phyloP scores from a whole-genome alignment of 2,329 filamentous ascomycete species.

The Exophiala calicioides region DNA sequence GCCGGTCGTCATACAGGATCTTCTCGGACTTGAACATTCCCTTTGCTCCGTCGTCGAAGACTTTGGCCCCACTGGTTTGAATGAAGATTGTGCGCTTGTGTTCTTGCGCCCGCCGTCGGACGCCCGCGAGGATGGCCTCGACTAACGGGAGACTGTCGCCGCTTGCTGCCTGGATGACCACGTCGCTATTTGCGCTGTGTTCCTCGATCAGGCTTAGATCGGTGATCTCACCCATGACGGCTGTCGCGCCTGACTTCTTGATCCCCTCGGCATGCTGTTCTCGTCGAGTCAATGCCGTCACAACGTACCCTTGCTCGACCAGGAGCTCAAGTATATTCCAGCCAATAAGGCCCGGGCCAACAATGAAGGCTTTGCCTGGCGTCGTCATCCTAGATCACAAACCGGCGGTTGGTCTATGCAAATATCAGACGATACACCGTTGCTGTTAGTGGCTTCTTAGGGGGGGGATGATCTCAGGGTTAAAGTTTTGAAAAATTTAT shows the following conservation, averaged over 20 bases:
- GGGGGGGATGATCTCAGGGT: too few species aligned
- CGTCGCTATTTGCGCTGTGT: slow-evolving; percentile 41
- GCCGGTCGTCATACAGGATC: slow-evolving; percentile 46
- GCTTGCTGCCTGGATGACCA: slow-evolving; percentile 51
- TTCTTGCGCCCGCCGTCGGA: slow-evolving; percentile 41
- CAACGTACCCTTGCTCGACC: slow-evolving; percentile 43
- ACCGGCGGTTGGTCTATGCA: not conserved
- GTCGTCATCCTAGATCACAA: slow-evolving; percentile 2
- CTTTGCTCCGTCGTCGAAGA: slow-evolving; percentile 42
- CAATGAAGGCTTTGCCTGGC: slow-evolving; percentile 18
- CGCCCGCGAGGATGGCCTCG: slow-evolving; percentile 47
- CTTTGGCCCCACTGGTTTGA: slow-evolving; percentile 40
- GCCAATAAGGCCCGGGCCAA: slow-evolving; percentile 35
- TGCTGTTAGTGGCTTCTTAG: too few species aligned
- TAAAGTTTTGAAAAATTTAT: too few species aligned
- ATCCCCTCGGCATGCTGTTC: slow-evolving; percentile 16
- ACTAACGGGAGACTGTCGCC: slow-evolving; percentile 51
- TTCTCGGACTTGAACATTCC: slow-evolving; percentile 40
- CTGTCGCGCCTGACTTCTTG: slow-evolving; percentile 36
- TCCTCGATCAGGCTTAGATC: slow-evolving; percentile 43
- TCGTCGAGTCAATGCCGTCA: slow-evolving; percentile 41
- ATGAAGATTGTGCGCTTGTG: slow-evolving; percentile 48
- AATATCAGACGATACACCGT: too few species aligned
- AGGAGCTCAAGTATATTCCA: slow-evolving; percentile 50
- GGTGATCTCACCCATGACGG: slow-evolving; percentile 44